phyloP scores from a whole-genome alignment of 106 monocot genomes.

The Iris macrosiphon region DNA sequence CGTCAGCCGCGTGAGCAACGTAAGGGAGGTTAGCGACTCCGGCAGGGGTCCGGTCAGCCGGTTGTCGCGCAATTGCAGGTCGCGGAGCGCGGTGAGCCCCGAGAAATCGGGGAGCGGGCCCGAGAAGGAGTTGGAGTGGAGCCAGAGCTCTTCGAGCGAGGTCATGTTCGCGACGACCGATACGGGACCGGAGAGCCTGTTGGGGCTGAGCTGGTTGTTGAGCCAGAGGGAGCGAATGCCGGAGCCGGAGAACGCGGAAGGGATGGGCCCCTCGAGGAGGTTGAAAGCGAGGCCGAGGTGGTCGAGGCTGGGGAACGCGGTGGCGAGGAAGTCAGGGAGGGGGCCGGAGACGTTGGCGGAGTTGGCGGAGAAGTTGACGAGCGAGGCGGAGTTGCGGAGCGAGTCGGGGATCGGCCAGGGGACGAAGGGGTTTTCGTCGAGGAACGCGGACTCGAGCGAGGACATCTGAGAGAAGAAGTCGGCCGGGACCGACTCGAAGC shows the following conservation, averaged over 20 bases:
- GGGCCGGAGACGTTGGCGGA: constrained; percentile 38
- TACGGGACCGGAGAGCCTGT: constrained; percentile 31
- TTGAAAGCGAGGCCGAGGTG: constrained; percentile 33
- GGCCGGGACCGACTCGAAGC: constrained; percentile 39
- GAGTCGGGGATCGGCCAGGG: constrained; percentile 33
- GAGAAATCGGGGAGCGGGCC: constrained; percentile 54
- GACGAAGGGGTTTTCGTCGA: constrained; percentile 49
- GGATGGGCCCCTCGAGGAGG: constrained; percentile 17
- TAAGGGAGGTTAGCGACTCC: constrained; percentile 15
- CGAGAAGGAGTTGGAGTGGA: constrained; percentile 54
- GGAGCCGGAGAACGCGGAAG: constrained; percentile 9
- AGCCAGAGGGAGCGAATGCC: constrained; percentile 52
- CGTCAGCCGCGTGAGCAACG: constrained; percentile 13
- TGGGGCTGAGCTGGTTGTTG: constrained; percentile 36
- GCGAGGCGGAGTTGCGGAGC: constrained; percentile 15
- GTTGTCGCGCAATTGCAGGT: constrained; percentile 55
- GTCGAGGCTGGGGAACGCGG: constrained; percentile 22
- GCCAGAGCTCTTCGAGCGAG: constrained; percentile 42
- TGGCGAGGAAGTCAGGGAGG: constrained; percentile 27
- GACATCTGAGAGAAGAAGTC: constrained; percentile 42
- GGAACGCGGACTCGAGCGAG: constrained; percentile 33
- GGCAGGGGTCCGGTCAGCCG: constrained; percentile 48
- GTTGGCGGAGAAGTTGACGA: constrained; percentile 62
- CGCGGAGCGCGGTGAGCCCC: constrained; percentile 16
- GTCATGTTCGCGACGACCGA: constrained; percentile 41